These are phyloP conservation scores for Citrus inodora DNA, from an alignment of 345 rosid genomes.

Conservation along the genomic window DNA sequence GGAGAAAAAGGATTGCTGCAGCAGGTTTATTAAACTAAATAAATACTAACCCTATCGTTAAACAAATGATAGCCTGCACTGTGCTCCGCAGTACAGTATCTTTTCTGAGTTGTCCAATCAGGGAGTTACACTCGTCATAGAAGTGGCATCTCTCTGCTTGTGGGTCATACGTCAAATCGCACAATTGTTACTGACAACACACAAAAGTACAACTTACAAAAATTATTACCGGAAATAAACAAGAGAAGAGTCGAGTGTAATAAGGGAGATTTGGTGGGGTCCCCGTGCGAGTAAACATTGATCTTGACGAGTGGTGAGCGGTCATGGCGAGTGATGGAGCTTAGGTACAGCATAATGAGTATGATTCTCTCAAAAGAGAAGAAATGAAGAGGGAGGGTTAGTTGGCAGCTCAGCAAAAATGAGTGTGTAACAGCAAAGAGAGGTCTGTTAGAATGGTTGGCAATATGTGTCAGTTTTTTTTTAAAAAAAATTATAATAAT, in stretches of 20 bases:
- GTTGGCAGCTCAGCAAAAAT: slow-evolving; percentile 53
- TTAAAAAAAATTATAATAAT: slow-evolving; percentile 13
- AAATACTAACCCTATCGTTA: background rate
- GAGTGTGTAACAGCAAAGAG: slow-evolving; percentile 81
- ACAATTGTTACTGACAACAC: too few relatives aligned
- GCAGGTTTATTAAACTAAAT: slow-evolving; percentile 21
- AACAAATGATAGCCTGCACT: slow-evolving; percentile 3
- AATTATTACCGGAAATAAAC: too few relatives aligned
- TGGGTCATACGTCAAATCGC: too few relatives aligned
- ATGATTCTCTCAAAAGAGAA: slow-evolving; percentile 30
- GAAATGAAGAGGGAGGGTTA: slow-evolving; percentile 28
- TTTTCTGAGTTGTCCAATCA: slow-evolving; percentile 19
- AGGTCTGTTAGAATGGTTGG: slow-evolving; percentile 68
- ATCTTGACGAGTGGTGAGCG: slow-evolving; percentile 32
- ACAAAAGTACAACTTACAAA: too few relatives aligned
- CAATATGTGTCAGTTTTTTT: slow-evolving; percentile 57
- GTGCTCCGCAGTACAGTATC: background rate
- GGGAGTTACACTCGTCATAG: background rate
- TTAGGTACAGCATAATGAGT: slow-evolving; percentile 26
- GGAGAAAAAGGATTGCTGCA: slow-evolving; percentile 23
- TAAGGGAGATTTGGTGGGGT: slow-evolving; percentile 22
- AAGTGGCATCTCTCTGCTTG: background rate
- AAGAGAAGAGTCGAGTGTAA: background rate
- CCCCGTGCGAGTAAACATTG: slow-evolving; percentile 6
- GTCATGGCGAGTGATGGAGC: slow-evolving; percentile 37